Conservation (phyloP, 768 basidiomycete genomes). For the Pisolithus tinctorius region DNA sequence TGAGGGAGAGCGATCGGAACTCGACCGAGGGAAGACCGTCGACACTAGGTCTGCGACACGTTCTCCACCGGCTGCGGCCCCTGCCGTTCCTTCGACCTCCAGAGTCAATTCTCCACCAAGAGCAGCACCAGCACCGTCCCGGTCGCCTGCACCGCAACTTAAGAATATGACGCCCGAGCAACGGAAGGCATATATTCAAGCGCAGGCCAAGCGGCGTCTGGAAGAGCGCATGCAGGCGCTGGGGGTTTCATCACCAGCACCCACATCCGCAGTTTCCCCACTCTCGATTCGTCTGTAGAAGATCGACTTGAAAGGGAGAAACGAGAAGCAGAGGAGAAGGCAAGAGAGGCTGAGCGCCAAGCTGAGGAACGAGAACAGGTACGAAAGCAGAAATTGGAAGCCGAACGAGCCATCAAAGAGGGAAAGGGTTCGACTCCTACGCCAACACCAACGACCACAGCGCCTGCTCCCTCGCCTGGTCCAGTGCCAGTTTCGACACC, state of each 20-base stretch:
- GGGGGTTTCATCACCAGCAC: constrained; percentile 51
- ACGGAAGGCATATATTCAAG: constrained; percentile 67
- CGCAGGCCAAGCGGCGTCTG: constrained; percentile 75
- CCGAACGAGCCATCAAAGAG: constrained; percentile 60
- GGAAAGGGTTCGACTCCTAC: constrained; percentile 32
- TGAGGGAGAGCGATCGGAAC: constrained; percentile 29
- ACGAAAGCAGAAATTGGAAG: constrained; percentile 67
- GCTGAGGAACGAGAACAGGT: constrained; percentile 73
- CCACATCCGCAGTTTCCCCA: constrained; percentile 33
- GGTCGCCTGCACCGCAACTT: constrained; percentile 52
- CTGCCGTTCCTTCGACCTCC: constrained; percentile 36
- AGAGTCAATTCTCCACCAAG: constrained; percentile 37
- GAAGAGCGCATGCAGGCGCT: constrained; percentile 84
- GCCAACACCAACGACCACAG: constrained; percentile 36
- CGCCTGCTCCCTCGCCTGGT: constrained; percentile 30
- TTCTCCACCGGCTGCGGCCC: constrained; percentile 41
- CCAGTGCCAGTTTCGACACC: constrained; percentile 26
- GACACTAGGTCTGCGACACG: constrained; percentile 23
- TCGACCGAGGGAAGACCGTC: constrained; percentile 15
- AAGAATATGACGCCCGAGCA: constrained; percentile 85
- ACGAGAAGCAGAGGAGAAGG: constrained; percentile 87
- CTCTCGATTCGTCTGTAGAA: constrained; percentile 75
- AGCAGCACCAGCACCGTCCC: constrained; percentile 44
- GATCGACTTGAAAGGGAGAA: constrained; percentile 82
- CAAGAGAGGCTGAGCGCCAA: constrained; percentile 67